A percentile compares a stretch with the other conserved stretches of the same genome.
phyloP scores from a whole-genome alignment of 2,329 filamentous ascomycete species.

The Phymatotrichopsis omnivora region DNA sequence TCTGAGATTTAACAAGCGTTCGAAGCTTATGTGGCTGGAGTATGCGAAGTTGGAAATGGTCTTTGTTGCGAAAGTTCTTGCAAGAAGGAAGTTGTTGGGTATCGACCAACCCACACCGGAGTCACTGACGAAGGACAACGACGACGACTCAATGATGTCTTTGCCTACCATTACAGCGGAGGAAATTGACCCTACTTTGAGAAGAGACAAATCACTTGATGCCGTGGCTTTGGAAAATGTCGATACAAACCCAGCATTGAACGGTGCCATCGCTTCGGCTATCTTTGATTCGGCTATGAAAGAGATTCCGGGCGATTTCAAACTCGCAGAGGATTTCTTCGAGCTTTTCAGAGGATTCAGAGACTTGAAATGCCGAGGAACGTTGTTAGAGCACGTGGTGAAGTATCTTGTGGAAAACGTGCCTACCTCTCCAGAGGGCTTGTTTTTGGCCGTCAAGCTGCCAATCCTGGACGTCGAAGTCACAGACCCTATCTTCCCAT shows the following conservation, averaged over 20 bases:
- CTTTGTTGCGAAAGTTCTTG: slow-evolving; percentile 73
- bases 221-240: slow-evolving; percentile 52
- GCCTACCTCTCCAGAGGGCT: slow-evolving; percentile 52
- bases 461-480: slow-evolving; percentile 56
- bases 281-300: slow-evolving; percentile 81
- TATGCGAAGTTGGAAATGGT: slow-evolving; percentile 88
- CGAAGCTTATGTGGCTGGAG: slow-evolving; percentile 70
- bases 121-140: slow-evolving; percentile 39
- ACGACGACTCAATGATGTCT: slow-evolving; percentile 46
- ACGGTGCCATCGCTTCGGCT: slow-evolving; percentile 85
- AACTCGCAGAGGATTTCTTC: slow-evolving; percentile 67
- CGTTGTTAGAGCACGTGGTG: slow-evolving; percentile 64
- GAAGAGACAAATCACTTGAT: slow-evolving; percentile 34
- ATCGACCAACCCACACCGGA: slow-evolving; percentile 43
- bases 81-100: slow-evolving; percentile 57
- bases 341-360: slow-evolving; percentile 63
- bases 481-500: slow-evolving; percentile 38
- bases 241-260: slow-evolving; percentile 65
- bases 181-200: slow-evolving; percentile 47
- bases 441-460: slow-evolving; percentile 60
- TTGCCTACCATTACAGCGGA: slow-evolving; percentile 51
- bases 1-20: slow-evolving; percentile 73
- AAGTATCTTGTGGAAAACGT: slow-evolving; percentile 50
- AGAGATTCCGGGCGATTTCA: slow-evolving; percentile 58
- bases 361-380: slow-evolving; percentile 52